These are phyloP conservation scores for Calonectria multiphialidica DNA, from an alignment of 2,329 filamentous ascomycete species.

Conservation along the genomic window DNA sequence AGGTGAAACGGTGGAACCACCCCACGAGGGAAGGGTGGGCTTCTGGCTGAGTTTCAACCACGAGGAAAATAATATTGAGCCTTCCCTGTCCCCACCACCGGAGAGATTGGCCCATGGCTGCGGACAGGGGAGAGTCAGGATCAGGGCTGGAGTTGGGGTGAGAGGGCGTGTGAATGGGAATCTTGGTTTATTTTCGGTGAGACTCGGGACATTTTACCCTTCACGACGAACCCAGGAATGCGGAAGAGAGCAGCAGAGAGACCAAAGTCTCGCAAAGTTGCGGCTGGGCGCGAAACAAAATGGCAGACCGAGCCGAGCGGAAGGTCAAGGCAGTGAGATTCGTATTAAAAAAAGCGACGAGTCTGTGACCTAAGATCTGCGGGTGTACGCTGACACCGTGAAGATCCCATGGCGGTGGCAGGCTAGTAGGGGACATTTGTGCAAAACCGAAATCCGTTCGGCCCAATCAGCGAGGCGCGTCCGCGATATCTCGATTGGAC, in stretches of 20 bases:
- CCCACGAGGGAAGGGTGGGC: not conserved
- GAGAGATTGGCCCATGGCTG: not conserved
- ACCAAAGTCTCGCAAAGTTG: not conserved
- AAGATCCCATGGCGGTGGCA: conserved; percentile 7
- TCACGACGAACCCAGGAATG: not conserved
- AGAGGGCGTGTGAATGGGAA: not conserved
- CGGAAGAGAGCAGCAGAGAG: not conserved
- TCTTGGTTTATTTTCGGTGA: conserved; percentile 8
- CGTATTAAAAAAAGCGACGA: not conserved
- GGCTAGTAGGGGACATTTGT: not conserved
- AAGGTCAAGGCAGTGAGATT: not conserved
- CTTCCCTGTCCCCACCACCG: not conserved
- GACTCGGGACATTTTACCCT: not conserved
- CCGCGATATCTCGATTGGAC: not conserved
- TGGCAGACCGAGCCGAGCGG: not conserved
- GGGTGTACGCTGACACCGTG: conserved; percentile 5
- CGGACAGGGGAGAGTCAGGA: no score
- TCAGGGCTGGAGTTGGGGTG: no score
- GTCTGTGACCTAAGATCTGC: conserved; percentile 10
- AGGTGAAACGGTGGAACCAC: not conserved
- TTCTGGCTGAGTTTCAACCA: not conserved
- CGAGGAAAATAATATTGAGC: not conserved
- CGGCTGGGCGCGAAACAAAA: not conserved
- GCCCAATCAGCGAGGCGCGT: not conserved
- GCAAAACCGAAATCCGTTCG: not conserved